A percentile compares a stretch with the other conserved stretches of the same genome.
Evolutionary conservation across 2,329 filamentous ascomycete species (phyloP).

Genomic region (Aureobasidium melanogenum): DNA sequence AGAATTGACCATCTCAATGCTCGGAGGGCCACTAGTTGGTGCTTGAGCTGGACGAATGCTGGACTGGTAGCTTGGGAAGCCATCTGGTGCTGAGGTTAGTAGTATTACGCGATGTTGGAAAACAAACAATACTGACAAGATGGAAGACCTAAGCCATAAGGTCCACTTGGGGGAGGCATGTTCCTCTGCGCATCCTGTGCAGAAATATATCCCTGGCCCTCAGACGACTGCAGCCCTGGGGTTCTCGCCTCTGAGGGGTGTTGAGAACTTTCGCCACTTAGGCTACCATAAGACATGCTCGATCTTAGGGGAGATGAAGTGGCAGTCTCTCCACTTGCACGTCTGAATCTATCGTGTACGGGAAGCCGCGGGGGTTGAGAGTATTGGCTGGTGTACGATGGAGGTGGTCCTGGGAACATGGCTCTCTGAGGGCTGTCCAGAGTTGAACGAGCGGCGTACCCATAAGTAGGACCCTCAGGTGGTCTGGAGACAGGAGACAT

Average conservation of each 20-base stretch:
- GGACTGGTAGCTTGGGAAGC: constrained; percentile 13
- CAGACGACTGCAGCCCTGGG: background rate
- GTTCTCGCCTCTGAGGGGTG: constrained; percentile 1
- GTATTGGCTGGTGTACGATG: constrained; percentile 14
- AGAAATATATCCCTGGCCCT: constrained; percentile 2
- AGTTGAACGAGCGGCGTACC: constrained; percentile 21
- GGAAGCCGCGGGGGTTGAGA: constrained; percentile 34
- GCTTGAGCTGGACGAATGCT: constrained; percentile 11
- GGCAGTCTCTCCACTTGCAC: constrained; percentile 34
- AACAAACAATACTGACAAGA: constrained; percentile 19
- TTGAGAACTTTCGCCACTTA: constrained; percentile 5
- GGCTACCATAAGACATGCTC: constrained; percentile 36
- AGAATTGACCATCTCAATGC: constrained; percentile 12
- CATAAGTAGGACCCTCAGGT: constrained; percentile 33
- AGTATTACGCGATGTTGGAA: background rate
- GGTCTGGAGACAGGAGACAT: constrained; percentile 35
- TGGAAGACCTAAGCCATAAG: constrained; percentile 26
- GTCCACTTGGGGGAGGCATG: constrained; percentile 14
- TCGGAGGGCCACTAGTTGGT: constrained; percentile 9
- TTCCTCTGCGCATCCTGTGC: constrained; percentile 13
- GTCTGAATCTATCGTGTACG: constrained; percentile 34
- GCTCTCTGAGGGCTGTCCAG: constrained; percentile 14
- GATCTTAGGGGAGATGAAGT: constrained; percentile 34
- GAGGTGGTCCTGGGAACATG: constrained; percentile 11
- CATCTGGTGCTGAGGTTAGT: constrained; percentile 17